phyloP scores from a whole-genome alignment of 148 eudicot genomes.

The Chenopodium formosanum region DNA sequence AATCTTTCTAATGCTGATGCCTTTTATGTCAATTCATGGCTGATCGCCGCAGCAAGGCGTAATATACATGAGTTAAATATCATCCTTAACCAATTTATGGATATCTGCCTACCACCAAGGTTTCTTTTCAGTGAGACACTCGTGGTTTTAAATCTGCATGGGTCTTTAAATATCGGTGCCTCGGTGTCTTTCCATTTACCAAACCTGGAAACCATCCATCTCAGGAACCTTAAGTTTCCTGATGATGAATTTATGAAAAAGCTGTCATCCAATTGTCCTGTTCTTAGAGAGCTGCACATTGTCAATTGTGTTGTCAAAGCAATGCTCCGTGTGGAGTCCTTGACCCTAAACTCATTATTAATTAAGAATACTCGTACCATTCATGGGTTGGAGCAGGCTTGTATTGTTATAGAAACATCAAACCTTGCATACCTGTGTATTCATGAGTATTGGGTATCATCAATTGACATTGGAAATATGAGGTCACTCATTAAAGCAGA shows the following conservation, averaged over 20 bases:
- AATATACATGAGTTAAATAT: neutral
- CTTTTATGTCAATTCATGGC: constrained; percentile 2
- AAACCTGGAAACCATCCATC: neutral
- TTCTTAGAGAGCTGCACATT: constrained; percentile 7
- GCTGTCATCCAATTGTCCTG: constrained; percentile 12
- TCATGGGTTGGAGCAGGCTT: neutral
- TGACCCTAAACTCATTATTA: neutral
- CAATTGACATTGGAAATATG: neutral
- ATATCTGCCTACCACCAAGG: neutral
- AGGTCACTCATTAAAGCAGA: neutral
- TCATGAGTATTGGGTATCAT: too few species aligned
- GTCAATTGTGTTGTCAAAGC: neutral
- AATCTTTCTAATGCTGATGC: neutral
- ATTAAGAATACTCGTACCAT: too few species aligned
- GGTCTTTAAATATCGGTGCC: neutral
- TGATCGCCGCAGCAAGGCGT: neutral
- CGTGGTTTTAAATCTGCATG: neutral
- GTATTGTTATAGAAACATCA: neutral
- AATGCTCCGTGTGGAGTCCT: neutral
- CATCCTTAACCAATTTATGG: neutral
- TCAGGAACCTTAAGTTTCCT: neutral
- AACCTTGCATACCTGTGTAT: constrained; percentile 9
- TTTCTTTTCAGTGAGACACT: constrained; percentile 7
- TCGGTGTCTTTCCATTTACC: neutral
- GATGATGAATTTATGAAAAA: constrained; percentile 13